Percentiles rank a stretch among this genome's conserved stretches.
phyloP scores from a whole-genome alignment of 495 filamentous ascomycete species.

The Sphaerosporella brunnea region DNA sequence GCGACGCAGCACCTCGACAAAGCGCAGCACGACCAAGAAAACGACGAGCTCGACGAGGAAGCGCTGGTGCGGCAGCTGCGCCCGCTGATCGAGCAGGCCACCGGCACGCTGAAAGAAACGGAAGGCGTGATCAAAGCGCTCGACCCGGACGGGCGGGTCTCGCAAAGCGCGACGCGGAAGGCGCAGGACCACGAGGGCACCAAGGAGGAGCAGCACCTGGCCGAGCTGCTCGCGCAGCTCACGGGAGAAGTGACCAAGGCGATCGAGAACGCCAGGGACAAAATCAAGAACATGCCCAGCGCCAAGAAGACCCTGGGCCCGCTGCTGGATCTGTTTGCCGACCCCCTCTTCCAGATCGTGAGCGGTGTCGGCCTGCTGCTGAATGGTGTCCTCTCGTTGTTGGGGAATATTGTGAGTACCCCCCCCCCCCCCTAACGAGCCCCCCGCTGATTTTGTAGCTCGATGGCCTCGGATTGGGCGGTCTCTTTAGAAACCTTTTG shows the following conservation, averaged over 20 bases:
- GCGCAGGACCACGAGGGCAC: constrained; percentile 64
- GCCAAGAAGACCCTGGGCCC: constrained; percentile 84
- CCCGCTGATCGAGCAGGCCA: constrained; percentile 71
- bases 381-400: constrained; percentile 62
- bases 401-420: constrained; percentile 45
- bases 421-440: background rate
- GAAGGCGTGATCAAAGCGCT: constrained; percentile 80
- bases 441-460: constrained; percentile 28
- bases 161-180: constrained; percentile 70
- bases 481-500: constrained; percentile 58
- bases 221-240: constrained; percentile 63
- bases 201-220: constrained; percentile 70
- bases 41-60: constrained; percentile 84
- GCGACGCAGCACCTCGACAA: constrained; percentile 45
- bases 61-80: constrained; percentile 68
- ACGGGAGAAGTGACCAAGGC: constrained; percentile 45
- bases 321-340: constrained; percentile 57
- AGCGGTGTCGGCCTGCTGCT: constrained; percentile 75
- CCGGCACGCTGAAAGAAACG: constrained; percentile 65
- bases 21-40: constrained; percentile 57
- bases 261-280: constrained; percentile 74
- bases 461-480: constrained; percentile 69
- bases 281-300: constrained; percentile 67
- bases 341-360: constrained; percentile 85
- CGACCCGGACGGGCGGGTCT: constrained; percentile 74